These are phyloP conservation scores for Microsporum audouinii DNA, from an alignment of 2,329 filamentous ascomycete genomes.

Conservation along the genomic window DNA sequence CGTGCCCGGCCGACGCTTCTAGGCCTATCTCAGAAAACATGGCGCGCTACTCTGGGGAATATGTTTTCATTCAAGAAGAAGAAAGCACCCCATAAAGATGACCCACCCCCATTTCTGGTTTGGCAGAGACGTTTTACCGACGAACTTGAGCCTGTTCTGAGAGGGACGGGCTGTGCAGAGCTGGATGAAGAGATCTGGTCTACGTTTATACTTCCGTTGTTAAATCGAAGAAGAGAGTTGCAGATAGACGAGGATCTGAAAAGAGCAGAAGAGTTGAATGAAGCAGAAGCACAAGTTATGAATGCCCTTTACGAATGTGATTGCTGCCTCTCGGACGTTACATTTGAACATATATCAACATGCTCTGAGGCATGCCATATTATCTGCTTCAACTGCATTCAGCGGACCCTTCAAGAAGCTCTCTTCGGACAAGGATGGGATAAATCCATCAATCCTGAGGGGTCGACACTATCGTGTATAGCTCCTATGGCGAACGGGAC, in stretches of 20 bases:
- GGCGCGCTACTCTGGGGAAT: conserved; percentile 35
- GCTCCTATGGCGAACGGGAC: conserved; percentile 55
- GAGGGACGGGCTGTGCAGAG: conserved; percentile 34
- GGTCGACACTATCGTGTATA: conserved; percentile 70
- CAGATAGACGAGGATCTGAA: conserved; percentile 29
- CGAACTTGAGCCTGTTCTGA: conserved; percentile 25
- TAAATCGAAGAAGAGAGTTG: conserved; percentile 25
- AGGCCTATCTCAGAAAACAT: conserved; percentile 34
- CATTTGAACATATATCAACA: conserved; percentile 38
- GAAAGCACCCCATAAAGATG: conserved; percentile 28
- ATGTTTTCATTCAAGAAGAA: conserved; percentile 33
- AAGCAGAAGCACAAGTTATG: conserved; percentile 31
- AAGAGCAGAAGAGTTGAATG: conserved; percentile 34
- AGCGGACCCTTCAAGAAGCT: conserved; percentile 70
- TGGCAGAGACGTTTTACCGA: conserved; percentile 27
- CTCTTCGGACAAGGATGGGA: conserved; percentile 89
- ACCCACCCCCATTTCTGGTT: conserved; percentile 28
- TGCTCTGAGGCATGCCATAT: conserved; percentile 35
- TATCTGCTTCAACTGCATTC: conserved; percentile 61
- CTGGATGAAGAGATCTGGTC: conserved; percentile 34
- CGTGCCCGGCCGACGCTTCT: conserved; percentile 34
- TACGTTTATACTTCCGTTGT: conserved; percentile 28
- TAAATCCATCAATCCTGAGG: conserved; percentile 60
- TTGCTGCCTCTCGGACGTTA: conserved; percentile 37
- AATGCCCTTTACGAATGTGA: conserved; percentile 39